These are phyloP conservation scores for Meyerozyma athensensis DNA, from an alignment of 1,139 yeast genomes.

Conservation along the genomic window DNA sequence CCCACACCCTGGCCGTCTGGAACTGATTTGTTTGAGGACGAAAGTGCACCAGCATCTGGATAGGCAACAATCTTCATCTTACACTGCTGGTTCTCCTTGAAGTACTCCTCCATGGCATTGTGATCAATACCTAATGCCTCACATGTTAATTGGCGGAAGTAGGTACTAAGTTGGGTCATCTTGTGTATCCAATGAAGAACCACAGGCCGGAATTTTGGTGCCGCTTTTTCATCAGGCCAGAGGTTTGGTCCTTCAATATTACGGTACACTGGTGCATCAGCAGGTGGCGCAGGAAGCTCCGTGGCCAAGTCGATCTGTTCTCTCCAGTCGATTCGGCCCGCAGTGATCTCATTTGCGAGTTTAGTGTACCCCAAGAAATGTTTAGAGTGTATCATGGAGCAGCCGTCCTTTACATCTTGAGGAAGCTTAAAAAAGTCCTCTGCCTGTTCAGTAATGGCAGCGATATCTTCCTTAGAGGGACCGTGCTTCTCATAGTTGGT, in stretches of 20 bases:
- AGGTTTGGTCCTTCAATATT: slow-evolving; percentile 63
- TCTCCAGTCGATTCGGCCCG: slow-evolving; percentile 55
- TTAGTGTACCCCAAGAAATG: slow-evolving; percentile 67
- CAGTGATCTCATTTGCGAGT: slow-evolving; percentile 64
- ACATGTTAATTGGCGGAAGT: slow-evolving; percentile 43
- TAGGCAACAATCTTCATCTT: slow-evolving; percentile 53
- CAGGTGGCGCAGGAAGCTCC: slow-evolving; percentile 46
- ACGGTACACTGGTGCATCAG: slow-evolving; percentile 46
- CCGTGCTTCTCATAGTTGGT: slow-evolving; percentile 40
- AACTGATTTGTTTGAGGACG: slow-evolving; percentile 19
- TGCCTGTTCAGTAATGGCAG: slow-evolving; percentile 37
- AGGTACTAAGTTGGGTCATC: slow-evolving; percentile 42
- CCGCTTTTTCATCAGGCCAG: slow-evolving; percentile 48
- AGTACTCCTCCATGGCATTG: slow-evolving; percentile 43
- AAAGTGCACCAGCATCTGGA: slow-evolving; percentile 35
- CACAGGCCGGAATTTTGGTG: slow-evolving; percentile 47
- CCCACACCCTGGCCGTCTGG: slow-evolving; percentile 62
- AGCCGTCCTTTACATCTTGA: slow-evolving; percentile 41
- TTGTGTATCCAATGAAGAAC: slow-evolving; percentile 42
- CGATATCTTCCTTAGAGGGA: slow-evolving; percentile 31
- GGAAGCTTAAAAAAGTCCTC: slow-evolving; percentile 52
- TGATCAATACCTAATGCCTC: slow-evolving; percentile 50
- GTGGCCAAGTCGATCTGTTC: slow-evolving; percentile 69
- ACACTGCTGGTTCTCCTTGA: slow-evolving; percentile 49
- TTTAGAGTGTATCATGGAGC: slow-evolving; percentile 59